Evolutionary conservation across 345 rosid genomes (phyloP).

Genomic region (Populus davidiana): DNA sequence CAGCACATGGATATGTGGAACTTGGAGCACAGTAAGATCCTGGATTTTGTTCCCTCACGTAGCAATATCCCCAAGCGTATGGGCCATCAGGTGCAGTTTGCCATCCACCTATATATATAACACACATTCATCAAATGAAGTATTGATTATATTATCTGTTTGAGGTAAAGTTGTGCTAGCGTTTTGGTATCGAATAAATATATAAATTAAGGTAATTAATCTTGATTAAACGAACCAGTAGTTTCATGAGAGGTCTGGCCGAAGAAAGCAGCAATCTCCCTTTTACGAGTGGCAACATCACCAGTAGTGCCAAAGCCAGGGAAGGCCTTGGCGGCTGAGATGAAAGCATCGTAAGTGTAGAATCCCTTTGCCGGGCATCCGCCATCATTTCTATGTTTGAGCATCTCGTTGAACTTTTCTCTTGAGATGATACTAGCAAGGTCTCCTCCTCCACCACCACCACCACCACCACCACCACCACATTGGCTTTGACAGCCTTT

Average conservation of each 20-base stretch:
- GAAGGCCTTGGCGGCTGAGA: conserved; percentile 16
- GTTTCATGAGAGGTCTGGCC: conserved; percentile 27
- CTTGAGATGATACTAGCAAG: conserved; percentile 6
- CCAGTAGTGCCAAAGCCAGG: conserved; percentile 19
- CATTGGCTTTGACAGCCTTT: conserved; percentile 20
- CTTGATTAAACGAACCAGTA: conserved; percentile 8
- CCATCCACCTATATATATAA: conserved; percentile 3
- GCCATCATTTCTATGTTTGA: conserved; percentile 18
- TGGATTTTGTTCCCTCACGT: conserved; percentile 44
- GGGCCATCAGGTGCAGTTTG: conserved; percentile 18
- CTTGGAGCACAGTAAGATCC: conserved; percentile 40
- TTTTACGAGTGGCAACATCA: conserved; percentile 7
- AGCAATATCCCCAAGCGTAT: conserved; percentile 71
- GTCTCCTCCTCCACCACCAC: conserved; percentile 15
- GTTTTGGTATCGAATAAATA: neutral
- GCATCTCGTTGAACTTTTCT: conserved; percentile 1
- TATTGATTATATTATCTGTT: neutral
- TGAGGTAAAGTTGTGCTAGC: too few relatives aligned
- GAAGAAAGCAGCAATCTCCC: conserved; percentile 25
- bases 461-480: neutral
- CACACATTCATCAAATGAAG: neutral
- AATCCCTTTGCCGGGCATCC: conserved; percentile 18
- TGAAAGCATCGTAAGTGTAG: conserved; percentile 20
- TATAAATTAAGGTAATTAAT: neutral
- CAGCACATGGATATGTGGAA: conserved; percentile 49